Percentiles rank a stretch among this genome's conserved stretches.
These are phyloP conservation scores for Botryotinia calthae DNA, from an alignment of 2,329 filamentous ascomycete species.

Conservation along the genomic window DNA sequence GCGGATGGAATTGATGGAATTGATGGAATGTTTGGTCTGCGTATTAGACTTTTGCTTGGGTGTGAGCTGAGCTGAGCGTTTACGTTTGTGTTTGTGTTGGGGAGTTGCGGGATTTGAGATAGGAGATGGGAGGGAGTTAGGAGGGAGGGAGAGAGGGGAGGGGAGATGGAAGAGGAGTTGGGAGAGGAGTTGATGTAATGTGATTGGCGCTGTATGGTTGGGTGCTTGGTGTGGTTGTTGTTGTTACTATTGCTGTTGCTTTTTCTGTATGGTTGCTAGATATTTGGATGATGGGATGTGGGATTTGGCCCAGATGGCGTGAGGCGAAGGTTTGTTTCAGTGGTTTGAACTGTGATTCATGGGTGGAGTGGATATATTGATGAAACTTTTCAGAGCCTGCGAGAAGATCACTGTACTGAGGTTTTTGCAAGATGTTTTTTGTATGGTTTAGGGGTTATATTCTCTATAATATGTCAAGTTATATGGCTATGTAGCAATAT, in stretches of 20 bases:
- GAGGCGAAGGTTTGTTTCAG: background rate
- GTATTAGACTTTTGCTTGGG: background rate
- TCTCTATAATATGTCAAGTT: background rate
- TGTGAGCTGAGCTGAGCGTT: background rate
- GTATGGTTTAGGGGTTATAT: background rate
- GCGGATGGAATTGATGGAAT: background rate
- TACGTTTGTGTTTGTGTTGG: background rate
- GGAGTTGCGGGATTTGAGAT: background rate
- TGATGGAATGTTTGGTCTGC: background rate
- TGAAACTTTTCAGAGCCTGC: background rate
- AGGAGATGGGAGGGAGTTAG: background rate
- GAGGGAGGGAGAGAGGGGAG: background rate
- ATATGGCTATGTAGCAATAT: background rate
- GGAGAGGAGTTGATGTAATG: background rate
- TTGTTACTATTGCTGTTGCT: too few relatives aligned
- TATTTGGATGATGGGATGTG: background rate
- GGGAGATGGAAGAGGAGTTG: too few relatives aligned
- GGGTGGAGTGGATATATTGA: background rate
- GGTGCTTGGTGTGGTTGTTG: too few relatives aligned
- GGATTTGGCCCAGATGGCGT: background rate
- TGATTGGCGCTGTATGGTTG: too few relatives aligned
- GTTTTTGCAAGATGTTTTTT: background rate
- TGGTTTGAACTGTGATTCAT: background rate
- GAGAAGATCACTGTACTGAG: background rate
- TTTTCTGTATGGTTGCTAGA: background rate